These are phyloP conservation scores for Stephania cephalantha DNA, from an alignment of 164 flowering plant genomes.

Conservation along the genomic window DNA sequence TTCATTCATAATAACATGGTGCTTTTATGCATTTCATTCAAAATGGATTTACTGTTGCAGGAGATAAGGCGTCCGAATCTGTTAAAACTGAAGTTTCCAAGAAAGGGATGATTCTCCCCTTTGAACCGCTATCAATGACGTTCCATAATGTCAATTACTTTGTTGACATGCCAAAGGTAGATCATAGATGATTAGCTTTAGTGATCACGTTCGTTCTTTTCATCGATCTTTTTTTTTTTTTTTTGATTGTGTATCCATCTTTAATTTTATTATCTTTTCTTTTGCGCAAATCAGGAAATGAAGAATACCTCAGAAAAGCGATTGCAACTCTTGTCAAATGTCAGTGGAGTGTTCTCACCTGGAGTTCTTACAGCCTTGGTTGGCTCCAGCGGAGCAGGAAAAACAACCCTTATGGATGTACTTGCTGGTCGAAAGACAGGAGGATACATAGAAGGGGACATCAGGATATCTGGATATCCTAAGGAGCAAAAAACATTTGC, in stretches of 20 bases:
- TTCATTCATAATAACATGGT: neutral
- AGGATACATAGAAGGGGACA: conserved; percentile 91
- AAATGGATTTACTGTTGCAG: conserved; percentile 24
- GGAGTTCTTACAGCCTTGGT: conserved; percentile 96
- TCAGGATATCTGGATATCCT: conserved; percentile 73
- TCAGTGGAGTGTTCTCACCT: conserved; percentile 86
- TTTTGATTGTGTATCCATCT: too few relatives aligned
- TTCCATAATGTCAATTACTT: conserved; percentile 79
- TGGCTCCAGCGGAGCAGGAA: conserved; percentile 97
- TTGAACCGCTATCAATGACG: conserved; percentile 74
- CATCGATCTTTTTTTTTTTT: neutral
- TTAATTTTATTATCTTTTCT: neutral
- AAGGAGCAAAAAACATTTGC: conserved; percentile 87
- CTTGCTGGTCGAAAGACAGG: conserved; percentile 96
- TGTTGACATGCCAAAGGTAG: conserved; percentile 89
- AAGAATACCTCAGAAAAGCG: conserved; percentile 58
- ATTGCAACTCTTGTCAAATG: conserved; percentile 69
- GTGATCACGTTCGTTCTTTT: neutral
- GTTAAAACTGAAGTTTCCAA: conserved; percentile 18
- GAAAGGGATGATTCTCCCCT: conserved; percentile 92
- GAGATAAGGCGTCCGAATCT: conserved; percentile 9
- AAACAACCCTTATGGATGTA: conserved; percentile 94
- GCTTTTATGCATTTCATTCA: neutral
- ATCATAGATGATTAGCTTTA: conserved; percentile 15
- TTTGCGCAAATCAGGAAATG: conserved; percentile 52